Evolutionary conservation across 2,329 filamentous ascomycete genomes (phyloP), one percentile per base, ranked within the genome.

Genomic region (Myotisia sp.): DNA sequence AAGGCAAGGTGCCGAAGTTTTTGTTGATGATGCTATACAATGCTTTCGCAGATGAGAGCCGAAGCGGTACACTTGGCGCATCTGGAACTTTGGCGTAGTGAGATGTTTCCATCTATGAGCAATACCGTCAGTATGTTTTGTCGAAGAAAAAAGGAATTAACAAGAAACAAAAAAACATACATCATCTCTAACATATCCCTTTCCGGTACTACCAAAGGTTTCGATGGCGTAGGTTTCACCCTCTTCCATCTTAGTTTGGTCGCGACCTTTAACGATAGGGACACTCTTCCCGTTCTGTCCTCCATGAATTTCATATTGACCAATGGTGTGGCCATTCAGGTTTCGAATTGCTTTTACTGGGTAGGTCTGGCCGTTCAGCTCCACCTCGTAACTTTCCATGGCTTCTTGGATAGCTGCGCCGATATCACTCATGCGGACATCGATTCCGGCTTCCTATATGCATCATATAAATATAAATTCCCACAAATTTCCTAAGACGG

Each of bases 241-340:
- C 60, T 94, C 87, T 62, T 94, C 86, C 87, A 95, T 95, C 69
- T 92, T 93, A 34, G 84, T 92, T 55, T 78, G 75, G 51, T 92
- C 83, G 42, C 73, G 72, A 42, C 75, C 78, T 65, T 92, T 92
- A 43, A 94, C 84, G 49, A 94, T 93, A 0, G 86, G 87, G 33
- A 94, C 83, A 45, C 81, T 85, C 68, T 94, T 94, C 34, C 58
- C 42, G 22, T 80, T 85, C 68, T 93, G 94, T 48, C 75, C 80
- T 38, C 86, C 85, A 61, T 94, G 86, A 48, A 94, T 94, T 55
- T 75, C 76, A 64, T 86, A 90, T 41, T 76, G 85, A 37, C 82
- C 68, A 51, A 94, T 94, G 45, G 81, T 87, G 64, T 94, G 86
- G 6, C 84, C 85, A 51, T 81, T 87, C 40, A 92, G 66, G 62